Conservation (phyloP, 495 filamentous ascomycete species). For the Gamarada debralockiae region DNA sequence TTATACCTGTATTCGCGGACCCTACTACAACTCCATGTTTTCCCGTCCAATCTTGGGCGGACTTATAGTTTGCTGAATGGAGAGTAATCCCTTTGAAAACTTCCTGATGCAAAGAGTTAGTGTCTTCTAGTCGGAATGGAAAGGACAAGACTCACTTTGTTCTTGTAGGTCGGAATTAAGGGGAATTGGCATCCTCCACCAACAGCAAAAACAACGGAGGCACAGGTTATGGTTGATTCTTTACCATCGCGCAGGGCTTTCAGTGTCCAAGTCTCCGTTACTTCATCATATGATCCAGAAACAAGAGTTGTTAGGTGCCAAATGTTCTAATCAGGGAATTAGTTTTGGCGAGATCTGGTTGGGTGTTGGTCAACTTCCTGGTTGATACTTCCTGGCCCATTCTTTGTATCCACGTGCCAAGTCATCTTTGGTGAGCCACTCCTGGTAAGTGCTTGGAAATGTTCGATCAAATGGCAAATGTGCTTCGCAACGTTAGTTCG, state of each 20-base stretch:
- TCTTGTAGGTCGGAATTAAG: too few relatives aligned
- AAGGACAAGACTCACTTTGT: too few relatives aligned
- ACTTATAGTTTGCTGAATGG: constrained; percentile 32
- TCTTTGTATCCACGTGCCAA: not conserved
- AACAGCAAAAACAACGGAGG: too few relatives aligned
- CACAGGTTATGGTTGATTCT: too few relatives aligned
- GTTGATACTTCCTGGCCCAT: constrained; percentile 1
- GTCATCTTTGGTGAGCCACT: constrained; percentile 24
- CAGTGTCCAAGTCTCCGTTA: too few relatives aligned
- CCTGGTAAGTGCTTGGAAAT: constrained; percentile 25
- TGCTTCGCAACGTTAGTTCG: too few relatives aligned
- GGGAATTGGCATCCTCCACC: too few relatives aligned
- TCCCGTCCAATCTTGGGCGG: constrained; percentile 25
- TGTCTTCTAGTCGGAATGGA: too few relatives aligned
- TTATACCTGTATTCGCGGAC: constrained; percentile 45
- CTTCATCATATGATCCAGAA: too few relatives aligned
- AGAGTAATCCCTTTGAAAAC: constrained; percentile 28
- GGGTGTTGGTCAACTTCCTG: not conserved
- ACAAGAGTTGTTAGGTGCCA: constrained; percentile 17
- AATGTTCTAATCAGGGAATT: constrained; percentile 20
- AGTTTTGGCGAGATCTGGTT: too few relatives aligned
- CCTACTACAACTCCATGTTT: constrained; percentile 38
- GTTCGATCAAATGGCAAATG: constrained; percentile 33
- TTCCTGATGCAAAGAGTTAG: too few relatives aligned
- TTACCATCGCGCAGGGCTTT: too few relatives aligned